phyloP scores from a whole-genome alignment of 352 stramenopile species.

The Phytophthora meadii region DNA sequence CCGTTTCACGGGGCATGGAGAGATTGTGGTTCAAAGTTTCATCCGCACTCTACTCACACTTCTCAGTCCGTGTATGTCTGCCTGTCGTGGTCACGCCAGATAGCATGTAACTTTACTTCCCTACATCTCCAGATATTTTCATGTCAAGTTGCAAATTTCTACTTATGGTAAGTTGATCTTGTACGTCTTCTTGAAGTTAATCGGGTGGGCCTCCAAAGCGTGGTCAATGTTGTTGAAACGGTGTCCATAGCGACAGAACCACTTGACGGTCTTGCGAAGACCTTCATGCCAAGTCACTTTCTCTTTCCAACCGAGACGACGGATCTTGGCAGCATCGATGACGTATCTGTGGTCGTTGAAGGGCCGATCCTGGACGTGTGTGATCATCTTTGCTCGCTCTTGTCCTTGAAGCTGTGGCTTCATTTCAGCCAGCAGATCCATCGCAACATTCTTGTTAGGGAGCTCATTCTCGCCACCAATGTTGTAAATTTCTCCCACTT shows the following conservation, averaged over 20 bases:
- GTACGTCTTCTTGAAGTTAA: constrained; percentile 80
- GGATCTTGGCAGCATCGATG: constrained; percentile 94
- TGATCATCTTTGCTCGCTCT: constrained; percentile 64
- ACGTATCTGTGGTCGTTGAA: constrained; percentile 99
- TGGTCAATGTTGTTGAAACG: constrained; percentile 89
- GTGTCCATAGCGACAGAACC: constrained; percentile 81
- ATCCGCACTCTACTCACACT: not conserved
- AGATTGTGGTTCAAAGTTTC: constrained; percentile 3
- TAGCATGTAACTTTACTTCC: constrained; percentile 4
- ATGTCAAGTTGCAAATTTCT: too few relatives aligned
- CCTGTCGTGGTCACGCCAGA: constrained; percentile 5
- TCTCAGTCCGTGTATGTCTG: not conserved
- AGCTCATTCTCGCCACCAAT: constrained; percentile 90
- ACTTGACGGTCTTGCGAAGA: constrained; percentile 91
- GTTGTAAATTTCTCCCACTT: constrained; percentile 96
- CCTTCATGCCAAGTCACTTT: constrained; percentile 94
- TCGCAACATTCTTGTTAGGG: constrained; percentile 84
- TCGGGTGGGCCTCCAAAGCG: constrained; percentile 80
- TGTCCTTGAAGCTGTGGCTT: constrained; percentile 46
- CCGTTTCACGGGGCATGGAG: constrained; percentile 10
- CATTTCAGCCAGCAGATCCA: constrained; percentile 84
- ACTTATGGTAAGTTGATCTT: constrained; percentile 37
- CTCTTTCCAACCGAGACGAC: constrained; percentile 94
- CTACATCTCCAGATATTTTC: constrained; percentile 2
- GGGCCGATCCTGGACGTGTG: constrained; percentile 90